phyloP scores from a whole-genome alignment of 495 filamentous ascomycete species.

The Tetracladium marchalianum region DNA sequence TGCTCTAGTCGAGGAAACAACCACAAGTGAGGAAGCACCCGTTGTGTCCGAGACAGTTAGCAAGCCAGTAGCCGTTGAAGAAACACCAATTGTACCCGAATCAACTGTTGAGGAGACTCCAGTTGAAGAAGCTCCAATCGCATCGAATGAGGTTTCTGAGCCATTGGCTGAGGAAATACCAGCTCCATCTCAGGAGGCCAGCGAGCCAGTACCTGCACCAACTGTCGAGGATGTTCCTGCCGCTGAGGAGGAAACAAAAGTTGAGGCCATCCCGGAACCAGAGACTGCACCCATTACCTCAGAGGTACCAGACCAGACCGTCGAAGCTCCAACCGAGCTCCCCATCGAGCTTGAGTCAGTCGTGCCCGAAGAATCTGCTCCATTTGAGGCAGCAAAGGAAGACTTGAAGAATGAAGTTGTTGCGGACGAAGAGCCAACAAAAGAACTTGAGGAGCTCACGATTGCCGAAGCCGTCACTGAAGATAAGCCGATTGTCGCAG shows the following conservation, averaged over 20 bases:
- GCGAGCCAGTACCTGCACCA: background rate
- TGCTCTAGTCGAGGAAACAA: background rate
- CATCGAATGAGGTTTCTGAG: background rate
- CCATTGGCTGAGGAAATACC: background rate
- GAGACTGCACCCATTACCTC: no score
- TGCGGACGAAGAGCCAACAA: no score
- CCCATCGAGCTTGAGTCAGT: no score
- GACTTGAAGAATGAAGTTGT: no score
- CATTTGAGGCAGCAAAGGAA: no score
- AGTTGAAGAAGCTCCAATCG: background rate
- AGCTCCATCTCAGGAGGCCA: background rate
- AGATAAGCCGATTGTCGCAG: no score
- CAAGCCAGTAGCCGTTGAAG: background rate
- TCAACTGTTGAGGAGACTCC: background rate
- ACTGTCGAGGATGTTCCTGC: background rate
- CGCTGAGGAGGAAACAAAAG: background rate
- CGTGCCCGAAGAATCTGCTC: no score
- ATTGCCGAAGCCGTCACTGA: no score
- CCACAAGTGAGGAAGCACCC: background rate
- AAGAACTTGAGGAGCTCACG: no score
- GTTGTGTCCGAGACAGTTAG: background rate
- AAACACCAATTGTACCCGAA: background rate
- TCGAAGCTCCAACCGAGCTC: no score
- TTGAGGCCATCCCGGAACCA: background rate
- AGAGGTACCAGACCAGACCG: no score